Evolutionary conservation across 1,284 basidiomycete genomes (phyloP).

Genomic region (Sanghuangporus sanghuang): DNA sequence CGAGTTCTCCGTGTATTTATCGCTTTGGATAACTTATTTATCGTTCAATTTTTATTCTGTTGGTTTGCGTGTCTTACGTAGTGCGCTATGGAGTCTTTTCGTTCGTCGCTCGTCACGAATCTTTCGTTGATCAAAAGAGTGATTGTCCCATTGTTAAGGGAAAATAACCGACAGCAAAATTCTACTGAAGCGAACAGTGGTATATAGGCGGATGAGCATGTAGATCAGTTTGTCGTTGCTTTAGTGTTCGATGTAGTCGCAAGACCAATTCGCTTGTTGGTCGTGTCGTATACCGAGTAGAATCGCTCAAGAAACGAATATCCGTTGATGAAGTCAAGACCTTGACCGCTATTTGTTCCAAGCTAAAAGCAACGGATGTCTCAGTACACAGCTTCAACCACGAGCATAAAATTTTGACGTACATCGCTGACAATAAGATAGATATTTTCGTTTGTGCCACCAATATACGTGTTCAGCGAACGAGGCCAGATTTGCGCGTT

Average conservation of each 20-base stretch:
- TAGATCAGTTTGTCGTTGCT: slow-evolving; percentile 35
- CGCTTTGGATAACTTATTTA: slow-evolving; percentile 3
- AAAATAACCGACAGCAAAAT: too few species aligned
- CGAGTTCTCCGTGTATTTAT: background rate
- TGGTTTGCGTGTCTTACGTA: background rate
- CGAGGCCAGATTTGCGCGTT: slow-evolving; percentile 21
- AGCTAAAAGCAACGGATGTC: background rate
- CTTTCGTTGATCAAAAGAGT: too few species aligned
- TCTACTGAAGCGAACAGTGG: background rate
- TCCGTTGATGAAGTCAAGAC: slow-evolving; percentile 30
- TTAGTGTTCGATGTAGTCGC: slow-evolving; percentile 39
- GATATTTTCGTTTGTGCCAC: slow-evolving; percentile 11
- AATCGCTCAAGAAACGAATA: slow-evolving; percentile 27
- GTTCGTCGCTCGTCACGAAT: too few species aligned
- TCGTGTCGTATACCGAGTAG: slow-evolving; percentile 61
- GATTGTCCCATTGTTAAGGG: too few species aligned
- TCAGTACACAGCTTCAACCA: background rate
- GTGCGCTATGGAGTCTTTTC: background rate
- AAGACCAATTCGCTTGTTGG: slow-evolving; percentile 41
- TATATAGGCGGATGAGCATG: background rate
- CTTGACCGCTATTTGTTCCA: slow-evolving; percentile 19
- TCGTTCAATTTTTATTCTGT: background rate
- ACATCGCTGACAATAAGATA: slow-evolving; percentile 20
- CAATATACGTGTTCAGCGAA: slow-evolving; percentile 17
- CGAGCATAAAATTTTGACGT: background rate